A percentile compares a stretch with the other conserved stretches of the same genome.
These are phyloP conservation scores for Aquilaria agallochum DNA, from an alignment of 441 rosid species.

Conservation along the genomic window DNA sequence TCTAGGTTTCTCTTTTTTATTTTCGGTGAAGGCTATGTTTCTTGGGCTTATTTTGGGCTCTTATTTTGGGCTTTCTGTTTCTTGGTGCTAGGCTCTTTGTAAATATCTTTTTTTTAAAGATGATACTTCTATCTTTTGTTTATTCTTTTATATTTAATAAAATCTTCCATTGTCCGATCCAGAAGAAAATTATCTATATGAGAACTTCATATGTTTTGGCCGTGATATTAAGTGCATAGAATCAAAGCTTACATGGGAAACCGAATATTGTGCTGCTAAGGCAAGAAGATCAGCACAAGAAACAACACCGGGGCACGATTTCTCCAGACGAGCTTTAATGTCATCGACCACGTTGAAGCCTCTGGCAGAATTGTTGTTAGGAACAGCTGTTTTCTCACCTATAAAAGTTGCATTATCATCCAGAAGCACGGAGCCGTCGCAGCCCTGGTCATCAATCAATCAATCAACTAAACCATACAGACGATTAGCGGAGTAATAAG, in stretches of 20 bases:
- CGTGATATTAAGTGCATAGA: not conserved
- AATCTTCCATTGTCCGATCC: no score
- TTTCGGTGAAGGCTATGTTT: no score
- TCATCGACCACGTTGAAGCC: conserved; percentile 38
- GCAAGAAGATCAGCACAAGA: conserved; percentile 53
- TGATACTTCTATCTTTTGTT: not conserved
- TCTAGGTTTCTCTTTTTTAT: no score
- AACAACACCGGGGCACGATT: conserved; percentile 39
- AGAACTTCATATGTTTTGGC: no score
- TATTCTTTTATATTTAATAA: not conserved
- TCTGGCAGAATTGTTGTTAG: conserved; percentile 29
- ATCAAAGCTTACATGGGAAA: conserved; percentile 19
- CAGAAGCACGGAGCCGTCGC: conserved; percentile 39
- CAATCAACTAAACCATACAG: not conserved
- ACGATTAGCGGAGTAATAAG: not conserved
- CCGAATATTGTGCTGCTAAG: conserved; percentile 35
- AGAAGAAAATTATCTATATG: no score
- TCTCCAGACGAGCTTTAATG: conserved; percentile 33
- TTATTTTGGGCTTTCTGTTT: no score
- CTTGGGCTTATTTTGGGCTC: no score
- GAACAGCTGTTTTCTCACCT: conserved; percentile 39
- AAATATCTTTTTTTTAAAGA: not conserved
- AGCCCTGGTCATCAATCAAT: conserved; percentile 26
- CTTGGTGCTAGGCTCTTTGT: no score
- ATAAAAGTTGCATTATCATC: conserved; percentile 30